Base-by-base conservation (phyloP, 2,329 filamentous ascomycete genomes). In the Zasmidium citrigriseum region DNA sequence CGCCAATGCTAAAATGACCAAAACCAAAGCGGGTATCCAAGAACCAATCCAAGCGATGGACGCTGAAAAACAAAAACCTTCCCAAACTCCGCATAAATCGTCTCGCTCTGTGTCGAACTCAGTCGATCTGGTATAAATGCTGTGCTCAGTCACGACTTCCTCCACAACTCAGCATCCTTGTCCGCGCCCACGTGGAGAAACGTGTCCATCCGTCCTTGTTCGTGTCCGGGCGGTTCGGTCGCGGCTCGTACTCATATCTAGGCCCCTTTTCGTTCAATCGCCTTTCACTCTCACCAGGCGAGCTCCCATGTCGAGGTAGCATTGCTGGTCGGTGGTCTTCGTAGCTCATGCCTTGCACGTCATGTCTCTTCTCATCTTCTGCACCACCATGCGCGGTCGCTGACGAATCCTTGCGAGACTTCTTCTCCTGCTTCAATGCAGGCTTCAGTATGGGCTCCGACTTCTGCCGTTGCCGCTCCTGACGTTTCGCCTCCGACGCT, bases 151-250 rank as follows among this genome's bases (percentile, higher is more conserved):
- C 46, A 2, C 46, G 46, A 44, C 50, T 57, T 11, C 55, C 56
- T 2, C 76, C 74, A 58, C 83, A 75, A 63, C 82, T 80, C 63
- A 84, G 77, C 57, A 85, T 69, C 58, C 82, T 75, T 27, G 82
- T 85, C 66, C 79, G 78, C 60, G 83, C 73, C 83, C 83, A 85
- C 1, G 82, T 82, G 55, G 83, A 72, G 66, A 85, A 84, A 22
- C 79, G 74, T 58, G 83, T 74, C 82, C 82, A 85, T 21, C 76
- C 70, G 25, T 63, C 61, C 18, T 24, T 12, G 27, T 47, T 53
- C 56, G 44, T 52, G n/a, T 52, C 59, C 27, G 41, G 54, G 34
- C 20, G 29, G 27, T 3, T 52, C 41, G 27, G 38, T 46, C 16
- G 59, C 46, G 41, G 51, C 55, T 46, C 54, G 55, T 24, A 58